Base-by-base conservation (phyloP, 2,329 filamentous ascomycete genomes). In the Escovopsis sp. region DNA sequence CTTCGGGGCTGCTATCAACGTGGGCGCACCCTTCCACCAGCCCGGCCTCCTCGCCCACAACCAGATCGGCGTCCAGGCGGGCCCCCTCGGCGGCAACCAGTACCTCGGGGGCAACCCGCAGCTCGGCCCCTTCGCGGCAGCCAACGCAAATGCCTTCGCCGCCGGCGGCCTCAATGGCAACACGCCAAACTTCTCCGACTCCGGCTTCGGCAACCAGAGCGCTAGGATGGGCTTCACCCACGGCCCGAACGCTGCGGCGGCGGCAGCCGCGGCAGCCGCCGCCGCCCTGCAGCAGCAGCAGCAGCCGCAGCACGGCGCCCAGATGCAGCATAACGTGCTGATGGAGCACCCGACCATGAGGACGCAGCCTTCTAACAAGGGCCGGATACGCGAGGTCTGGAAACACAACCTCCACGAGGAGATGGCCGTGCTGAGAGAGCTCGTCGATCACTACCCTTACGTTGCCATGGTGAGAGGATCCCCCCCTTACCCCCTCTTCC, bases 321-420 rank as follows among this genome's bases (percentile, higher is more conserved):
- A 69, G 45, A 48, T 58, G 43, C 61, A 64, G 50, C 61, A 64
- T 47, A 59, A 57, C 34, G 54, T 57, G 7, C 54, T 66, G 42
- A 59, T 60, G 60, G 70, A 65, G 49, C 66, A 64, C 48, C 59
- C 58, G 45, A 65, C 55, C 32, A 56, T 62, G 52, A 58, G 60
- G 45, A 40, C 57, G 36, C 70, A 75, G 47, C 73, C 75, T 46
- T 73, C 73, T 15, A 85, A 86, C 33, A 85, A 86, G 55, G 77
- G 80, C 48, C 74, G 87, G 59, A 96, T 96, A 80, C 77, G 88
- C 50, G 89, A 98, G 55, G 91, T 98, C 34, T 98, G 91, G 91
- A 83, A 82, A 59, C 77, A 86, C 53, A 96, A 96, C 55, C 65
- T 96, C 48, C 76, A 85, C 26, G 83, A 93, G 57, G 91, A 98